Evolutionary conservation across 2,329 filamentous ascomycete genomes (phyloP).

Genomic region (Spiromastix sp.): DNA sequence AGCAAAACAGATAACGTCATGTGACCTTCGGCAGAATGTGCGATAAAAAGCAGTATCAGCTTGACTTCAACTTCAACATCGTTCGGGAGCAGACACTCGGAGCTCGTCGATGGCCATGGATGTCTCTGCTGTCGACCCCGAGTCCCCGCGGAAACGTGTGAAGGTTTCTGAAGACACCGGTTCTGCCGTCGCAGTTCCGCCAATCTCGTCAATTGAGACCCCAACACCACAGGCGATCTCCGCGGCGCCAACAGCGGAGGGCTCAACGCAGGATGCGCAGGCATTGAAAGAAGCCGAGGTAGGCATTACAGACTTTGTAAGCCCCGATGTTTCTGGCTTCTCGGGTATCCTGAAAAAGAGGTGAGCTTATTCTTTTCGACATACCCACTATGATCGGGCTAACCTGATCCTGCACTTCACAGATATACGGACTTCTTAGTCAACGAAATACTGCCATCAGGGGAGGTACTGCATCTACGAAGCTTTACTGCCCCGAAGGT

Average conservation of each 20-base stretch:
- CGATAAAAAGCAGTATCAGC: too few species aligned
- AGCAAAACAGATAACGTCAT: too few species aligned
- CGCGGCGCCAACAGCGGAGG: constrained; percentile 1
- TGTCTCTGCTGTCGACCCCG: constrained; percentile 3
- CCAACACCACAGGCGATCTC: not conserved
- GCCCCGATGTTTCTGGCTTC: constrained; percentile 48
- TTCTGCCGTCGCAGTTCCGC: constrained; percentile 2
- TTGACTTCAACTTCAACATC: too few species aligned
- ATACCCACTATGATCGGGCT: not conserved
- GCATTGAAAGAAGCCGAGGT: constrained; percentile 34
- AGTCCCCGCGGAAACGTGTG: constrained; percentile 13
- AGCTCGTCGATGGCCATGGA: too few species aligned
- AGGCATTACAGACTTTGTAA: constrained; percentile 57
- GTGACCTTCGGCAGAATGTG: too few species aligned
- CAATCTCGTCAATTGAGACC: constrained; percentile 1
- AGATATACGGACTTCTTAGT: constrained; percentile 89
- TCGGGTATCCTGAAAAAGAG: constrained; percentile 57
- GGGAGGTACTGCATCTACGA: constrained; percentile 62
- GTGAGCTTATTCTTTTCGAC: constrained; percentile 26
- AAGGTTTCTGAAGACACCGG: constrained; percentile 12
- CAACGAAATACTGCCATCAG: constrained; percentile 72
- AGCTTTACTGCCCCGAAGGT: constrained; percentile 29
- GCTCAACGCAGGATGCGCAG: constrained; percentile 19
- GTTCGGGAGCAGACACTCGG: too few species aligned
- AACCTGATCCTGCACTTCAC: not conserved